Conservation (phyloP, 495 filamentous ascomycete genomes). For the Filosporella fistucella region DNA sequence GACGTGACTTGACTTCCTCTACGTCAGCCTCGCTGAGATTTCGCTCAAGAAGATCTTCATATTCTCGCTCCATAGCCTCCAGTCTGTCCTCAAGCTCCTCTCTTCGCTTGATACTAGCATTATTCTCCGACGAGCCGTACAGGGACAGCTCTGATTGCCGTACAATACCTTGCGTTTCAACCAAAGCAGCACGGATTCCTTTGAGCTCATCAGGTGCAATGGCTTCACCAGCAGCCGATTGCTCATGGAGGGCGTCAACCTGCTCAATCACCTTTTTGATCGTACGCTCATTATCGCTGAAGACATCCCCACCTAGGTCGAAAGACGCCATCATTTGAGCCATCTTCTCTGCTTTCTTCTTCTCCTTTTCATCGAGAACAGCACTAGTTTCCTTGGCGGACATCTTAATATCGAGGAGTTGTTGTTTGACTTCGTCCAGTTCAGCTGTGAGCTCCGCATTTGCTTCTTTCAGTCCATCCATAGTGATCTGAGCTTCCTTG, state of each 20-base stretch:
- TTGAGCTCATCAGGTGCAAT: conserved; percentile 78
- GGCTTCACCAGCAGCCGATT: conserved; percentile 68
- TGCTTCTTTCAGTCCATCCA: conserved; percentile 94
- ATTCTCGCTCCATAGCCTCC: conserved; percentile 67
- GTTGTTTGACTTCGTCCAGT: conserved; percentile 93
- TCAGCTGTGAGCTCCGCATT: conserved; percentile 88
- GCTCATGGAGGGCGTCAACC: conserved; percentile 72
- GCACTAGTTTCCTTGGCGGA: conserved; percentile 87
- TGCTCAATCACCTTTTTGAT: conserved; percentile 77
- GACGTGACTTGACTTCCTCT: conserved; percentile 73
- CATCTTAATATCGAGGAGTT: conserved; percentile 93
- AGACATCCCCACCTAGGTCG: conserved; percentile 82
- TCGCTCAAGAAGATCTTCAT: conserved; percentile 75
- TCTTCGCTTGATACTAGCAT: conserved; percentile 60
- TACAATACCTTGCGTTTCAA: conserved; percentile 89
- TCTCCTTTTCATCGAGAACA: conserved; percentile 90
- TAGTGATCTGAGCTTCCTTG: conserved; percentile 94
- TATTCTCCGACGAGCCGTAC: conserved; percentile 46
- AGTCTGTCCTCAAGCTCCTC: conserved; percentile 72
- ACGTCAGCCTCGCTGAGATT: conserved; percentile 74
- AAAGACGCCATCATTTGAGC: conserved; percentile 99
- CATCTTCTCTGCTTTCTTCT: conserved; percentile 98
- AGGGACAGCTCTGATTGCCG: conserved; percentile 86
- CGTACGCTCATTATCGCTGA: conserved; percentile 84
- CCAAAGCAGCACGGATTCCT: conserved; percentile 67